Evolutionary conservation across 2,329 filamentous ascomycete genomes (phyloP).

Genomic region (Sporothrix luriei): DNA sequence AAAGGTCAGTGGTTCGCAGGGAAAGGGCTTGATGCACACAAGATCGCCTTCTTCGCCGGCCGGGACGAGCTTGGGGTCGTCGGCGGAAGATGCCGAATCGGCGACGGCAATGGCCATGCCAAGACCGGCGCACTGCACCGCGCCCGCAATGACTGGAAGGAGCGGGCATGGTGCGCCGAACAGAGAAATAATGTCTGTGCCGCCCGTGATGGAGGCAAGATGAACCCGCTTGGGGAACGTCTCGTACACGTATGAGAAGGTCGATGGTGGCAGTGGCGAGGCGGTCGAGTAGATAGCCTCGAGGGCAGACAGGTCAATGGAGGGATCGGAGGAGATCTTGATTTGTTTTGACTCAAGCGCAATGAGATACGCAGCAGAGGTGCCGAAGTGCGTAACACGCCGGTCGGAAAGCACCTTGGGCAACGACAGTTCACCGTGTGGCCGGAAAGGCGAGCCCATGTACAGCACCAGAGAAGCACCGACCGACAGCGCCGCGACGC

Average conservation of each 20-base stretch:
- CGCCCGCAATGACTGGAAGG: slow-evolving; percentile 69
- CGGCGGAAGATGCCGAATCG: slow-evolving; percentile 58
- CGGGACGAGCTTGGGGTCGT: slow-evolving; percentile 51
- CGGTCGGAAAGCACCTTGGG: slow-evolving; percentile 79
- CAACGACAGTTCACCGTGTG: slow-evolving; percentile 77
- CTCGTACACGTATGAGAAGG: slow-evolving; percentile 85
- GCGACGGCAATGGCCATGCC: slow-evolving; percentile 74
- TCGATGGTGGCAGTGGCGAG: slow-evolving; percentile 87
- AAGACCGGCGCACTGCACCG: slow-evolving; percentile 76
- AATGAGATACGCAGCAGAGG: slow-evolving; percentile 89
- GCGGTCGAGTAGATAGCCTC: slow-evolving; percentile 93
- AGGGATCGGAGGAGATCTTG: slow-evolving; percentile 57
- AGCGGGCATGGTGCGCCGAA: slow-evolving; percentile 84
- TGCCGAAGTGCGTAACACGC: slow-evolving; percentile 88
- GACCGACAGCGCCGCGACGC: slow-evolving; percentile 79
- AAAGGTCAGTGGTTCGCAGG: slow-evolving; percentile 87
- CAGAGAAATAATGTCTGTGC: slow-evolving; percentile 93
- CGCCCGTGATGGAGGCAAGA: slow-evolving; percentile 89
- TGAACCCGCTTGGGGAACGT: slow-evolving; percentile 81
- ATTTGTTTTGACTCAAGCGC: slow-evolving; percentile 79
- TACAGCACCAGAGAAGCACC: slow-evolving; percentile 86
- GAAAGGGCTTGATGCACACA: slow-evolving; percentile 83
- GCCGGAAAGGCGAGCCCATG: slow-evolving; percentile 86
- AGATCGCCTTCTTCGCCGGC: slow-evolving; percentile 79
- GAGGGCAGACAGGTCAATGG: slow-evolving; percentile 64